Evolutionary conservation across 2,329 filamentous ascomycete species (phyloP).

Genomic region (Chaetomiaceae sp.): DNA sequence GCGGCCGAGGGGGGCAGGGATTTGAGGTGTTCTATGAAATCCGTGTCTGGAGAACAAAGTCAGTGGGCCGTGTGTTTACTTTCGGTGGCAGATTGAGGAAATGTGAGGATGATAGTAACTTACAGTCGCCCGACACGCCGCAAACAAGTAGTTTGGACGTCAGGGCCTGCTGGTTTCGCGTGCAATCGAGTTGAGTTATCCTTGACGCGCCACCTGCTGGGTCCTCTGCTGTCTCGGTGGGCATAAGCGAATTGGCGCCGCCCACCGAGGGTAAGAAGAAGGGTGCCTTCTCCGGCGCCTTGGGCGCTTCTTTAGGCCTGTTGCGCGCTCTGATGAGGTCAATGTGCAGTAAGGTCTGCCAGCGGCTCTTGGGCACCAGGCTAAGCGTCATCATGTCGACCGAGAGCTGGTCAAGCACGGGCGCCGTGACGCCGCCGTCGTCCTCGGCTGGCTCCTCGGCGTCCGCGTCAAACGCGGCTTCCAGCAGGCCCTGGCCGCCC

Average conservation of each 20-base stretch:
- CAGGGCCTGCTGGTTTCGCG: slow-evolving; percentile 52
- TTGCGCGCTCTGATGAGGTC: slow-evolving; percentile 91
- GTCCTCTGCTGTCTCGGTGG: neutral
- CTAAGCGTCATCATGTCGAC: slow-evolving; percentile 81
- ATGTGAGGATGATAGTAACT: slow-evolving; percentile 26
- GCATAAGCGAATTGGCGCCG: slow-evolving; percentile 18
- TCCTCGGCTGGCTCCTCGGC: slow-evolving; percentile 39
- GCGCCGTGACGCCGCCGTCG: slow-evolving; percentile 49
- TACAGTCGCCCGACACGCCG: slow-evolving; percentile 54
- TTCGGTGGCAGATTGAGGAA: neutral
- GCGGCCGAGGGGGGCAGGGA: slow-evolving; percentile 75
- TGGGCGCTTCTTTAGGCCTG: slow-evolving; percentile 86
- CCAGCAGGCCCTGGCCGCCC: slow-evolving; percentile 66
- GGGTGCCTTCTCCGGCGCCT: slow-evolving; percentile 86
- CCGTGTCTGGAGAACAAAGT: slow-evolving; percentile 40
- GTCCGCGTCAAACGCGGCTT: slow-evolving; percentile 63
- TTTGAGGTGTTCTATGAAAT: slow-evolving; percentile 73
- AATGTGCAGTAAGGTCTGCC: slow-evolving; percentile 90
- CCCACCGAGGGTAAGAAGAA: slow-evolving; percentile 80
- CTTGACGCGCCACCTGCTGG: slow-evolving; percentile 43
- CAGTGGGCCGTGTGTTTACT: neutral
- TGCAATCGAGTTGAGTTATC: slow-evolving; percentile 61
- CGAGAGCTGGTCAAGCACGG: slow-evolving; percentile 69
- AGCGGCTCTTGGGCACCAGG: slow-evolving; percentile 80
- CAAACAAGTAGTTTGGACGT: slow-evolving; percentile 51